Percentiles rank a stretch among this genome's conserved stretches.
These are phyloP conservation scores for Leccinum ochraceum DNA, from an alignment of 768 basidiomycete genomes.

Conservation along the genomic window DNA sequence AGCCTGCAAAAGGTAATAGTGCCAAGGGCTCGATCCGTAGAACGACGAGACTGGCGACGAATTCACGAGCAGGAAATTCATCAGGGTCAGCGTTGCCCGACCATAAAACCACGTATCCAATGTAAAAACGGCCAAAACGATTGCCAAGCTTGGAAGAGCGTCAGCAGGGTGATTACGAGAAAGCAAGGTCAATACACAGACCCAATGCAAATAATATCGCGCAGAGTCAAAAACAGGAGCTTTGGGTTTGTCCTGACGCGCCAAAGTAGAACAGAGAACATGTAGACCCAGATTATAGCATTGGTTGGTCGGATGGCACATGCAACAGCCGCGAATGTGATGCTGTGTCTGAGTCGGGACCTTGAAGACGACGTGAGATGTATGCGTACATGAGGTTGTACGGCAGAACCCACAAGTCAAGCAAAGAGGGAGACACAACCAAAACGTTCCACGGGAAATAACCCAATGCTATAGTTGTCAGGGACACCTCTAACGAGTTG, in stretches of 20 bases:
- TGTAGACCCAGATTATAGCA: constrained; percentile 79
- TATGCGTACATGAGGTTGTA: background rate
- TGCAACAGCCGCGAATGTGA: constrained; percentile 70
- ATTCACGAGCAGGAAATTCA: constrained; percentile 85
- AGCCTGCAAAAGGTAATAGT: constrained; percentile 87
- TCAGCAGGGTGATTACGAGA: constrained; percentile 11
- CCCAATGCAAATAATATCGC: constrained; percentile 47
- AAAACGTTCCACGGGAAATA: constrained; percentile 72
- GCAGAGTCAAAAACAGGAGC: constrained; percentile 36
- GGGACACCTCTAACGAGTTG: constrained; percentile 88
- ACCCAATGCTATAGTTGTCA: constrained; percentile 75
- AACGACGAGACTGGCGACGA: constrained; percentile 86
- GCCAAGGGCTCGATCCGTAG: constrained; percentile 84
- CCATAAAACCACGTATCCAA: constrained; percentile 77
- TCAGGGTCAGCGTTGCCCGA: constrained; percentile 64
- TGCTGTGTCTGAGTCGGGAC: constrained; percentile 31
- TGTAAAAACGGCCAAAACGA: constrained; percentile 35
- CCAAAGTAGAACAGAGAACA: constrained; percentile 62
- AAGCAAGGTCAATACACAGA: constrained; percentile 31
- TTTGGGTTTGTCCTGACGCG: constrained; percentile 40
- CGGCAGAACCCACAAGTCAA: constrained; percentile 20
- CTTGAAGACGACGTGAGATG: constrained; percentile 39
- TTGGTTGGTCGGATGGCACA: constrained; percentile 90
- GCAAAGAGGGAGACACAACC: constrained; percentile 29
- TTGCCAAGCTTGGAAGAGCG: constrained; percentile 17